phyloP scores from a whole-genome alignment of 1,284 basidiomycete genomes.

The Trichosporon sp. region DNA sequence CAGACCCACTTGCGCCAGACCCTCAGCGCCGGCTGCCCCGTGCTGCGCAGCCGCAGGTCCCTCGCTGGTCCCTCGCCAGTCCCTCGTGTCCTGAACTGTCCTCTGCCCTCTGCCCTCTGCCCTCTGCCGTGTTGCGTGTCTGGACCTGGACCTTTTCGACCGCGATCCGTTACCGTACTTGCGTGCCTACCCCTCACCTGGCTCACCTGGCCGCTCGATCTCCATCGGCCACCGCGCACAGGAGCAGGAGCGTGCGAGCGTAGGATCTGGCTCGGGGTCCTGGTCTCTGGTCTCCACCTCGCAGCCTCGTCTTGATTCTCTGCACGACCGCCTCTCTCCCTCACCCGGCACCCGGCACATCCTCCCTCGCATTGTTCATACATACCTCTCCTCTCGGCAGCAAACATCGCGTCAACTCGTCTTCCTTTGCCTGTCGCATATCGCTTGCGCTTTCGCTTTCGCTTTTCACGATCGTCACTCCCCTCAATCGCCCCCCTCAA shows the following conservation, averaged over 20 bases:
- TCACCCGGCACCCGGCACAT: background rate
- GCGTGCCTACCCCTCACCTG: background rate
- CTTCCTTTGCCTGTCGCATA: background rate
- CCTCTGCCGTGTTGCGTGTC: background rate
- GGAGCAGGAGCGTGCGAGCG: no score
- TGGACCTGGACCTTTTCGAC: background rate
- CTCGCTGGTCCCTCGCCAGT: background rate
- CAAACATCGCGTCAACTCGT: background rate
- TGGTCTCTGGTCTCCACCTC: background rate
- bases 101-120: background rate
- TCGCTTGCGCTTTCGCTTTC: background rate
- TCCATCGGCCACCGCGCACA: background rate
- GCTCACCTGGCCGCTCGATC: background rate
- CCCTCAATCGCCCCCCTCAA: background rate
- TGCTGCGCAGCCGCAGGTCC: background rate
- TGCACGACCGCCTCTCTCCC: background rate
- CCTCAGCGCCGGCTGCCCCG: background rate
- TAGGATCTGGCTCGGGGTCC: background rate
- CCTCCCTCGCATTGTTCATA: background rate
- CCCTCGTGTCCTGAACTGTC: background rate
- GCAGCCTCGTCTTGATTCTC: background rate
- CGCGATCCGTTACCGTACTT: background rate
- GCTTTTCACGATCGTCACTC: background rate
- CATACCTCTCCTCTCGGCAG: background rate
- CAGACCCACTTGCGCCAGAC: background rate